Conservation (phyloP, 352 stramenopile species). For the Phytophthora boehmeriae region DNA sequence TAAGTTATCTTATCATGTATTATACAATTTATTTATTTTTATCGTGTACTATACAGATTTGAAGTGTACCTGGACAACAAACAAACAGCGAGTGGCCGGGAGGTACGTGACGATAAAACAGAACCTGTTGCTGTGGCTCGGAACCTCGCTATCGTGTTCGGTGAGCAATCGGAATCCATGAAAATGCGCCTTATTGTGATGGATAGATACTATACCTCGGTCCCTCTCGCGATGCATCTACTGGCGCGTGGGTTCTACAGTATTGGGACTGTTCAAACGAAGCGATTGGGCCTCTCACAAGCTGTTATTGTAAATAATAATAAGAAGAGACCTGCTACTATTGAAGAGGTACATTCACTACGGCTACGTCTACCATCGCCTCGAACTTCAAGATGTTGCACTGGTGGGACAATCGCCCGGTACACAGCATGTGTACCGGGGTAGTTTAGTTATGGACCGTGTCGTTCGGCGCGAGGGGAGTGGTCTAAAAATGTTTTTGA, state of each 20-base stretch:
- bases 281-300: not conserved
- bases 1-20: not conserved
- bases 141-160: not conserved
- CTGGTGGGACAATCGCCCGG: slow-evolving; percentile 4
- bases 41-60: not conserved
- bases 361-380: not conserved
- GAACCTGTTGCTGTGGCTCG: not conserved
- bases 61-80: not conserved
- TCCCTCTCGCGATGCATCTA: not conserved
- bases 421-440: slow-evolving; percentile 1
- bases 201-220: not conserved
- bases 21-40: not conserved
- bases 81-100: not conserved
- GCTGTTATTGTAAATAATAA: not conserved
- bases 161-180: not conserved
- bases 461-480: not conserved
- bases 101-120: not conserved
- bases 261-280: not conserved
- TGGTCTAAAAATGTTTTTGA: no score
- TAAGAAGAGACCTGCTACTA: no score
- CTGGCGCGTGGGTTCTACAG: not conserved
- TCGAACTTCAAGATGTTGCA: not conserved
- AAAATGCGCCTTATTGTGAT: not conserved
- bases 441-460: not conserved
- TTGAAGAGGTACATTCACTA: not conserved